Base-by-base conservation (phyloP, 2,329 filamentous ascomycete genomes). In the Cladosporium velox region DNA sequence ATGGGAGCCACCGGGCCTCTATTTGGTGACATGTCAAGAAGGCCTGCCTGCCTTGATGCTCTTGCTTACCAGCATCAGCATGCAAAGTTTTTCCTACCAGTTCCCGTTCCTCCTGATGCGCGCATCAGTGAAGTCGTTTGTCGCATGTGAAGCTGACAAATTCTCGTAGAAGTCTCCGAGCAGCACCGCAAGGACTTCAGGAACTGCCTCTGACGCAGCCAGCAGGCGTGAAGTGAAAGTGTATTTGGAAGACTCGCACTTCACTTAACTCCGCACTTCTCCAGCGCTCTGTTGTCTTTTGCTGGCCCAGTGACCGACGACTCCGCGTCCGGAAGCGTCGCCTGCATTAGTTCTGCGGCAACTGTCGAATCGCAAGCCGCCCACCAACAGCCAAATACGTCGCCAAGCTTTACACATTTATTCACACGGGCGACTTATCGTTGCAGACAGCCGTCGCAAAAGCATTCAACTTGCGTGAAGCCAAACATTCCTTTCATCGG, bases 331-430 rank as follows among this genome's bases (percentile, higher is more conserved):
- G 18, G 44, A 55, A 64, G n/a, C 32, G 35, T 14, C 34, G 54
- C 64, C 35, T 47, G 64, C 64, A 65, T 60, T 65, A 59, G 54
- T 54, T 60, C 34, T 28, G 55, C 63, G 41, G 63, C 63, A 34
- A 62, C n/a, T 41, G 54, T 65, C 63, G 54, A 58, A 52, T 44
- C 18, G 44, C 44, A 59, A 38, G 55, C 55, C 47, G 55, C 63
- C 49, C 55, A 21, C 41, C 55, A 51, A n/a, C 54, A 59, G 54
- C 64, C 44, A 21, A 35, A 28, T 30, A 55, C 21, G 24, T 21
- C 64, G 64, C 64, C 64, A 65, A 65, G 64, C 57, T 47, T 30
- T 47, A 15, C 5, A 44, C 61, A 49, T 64, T 18, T 44, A 32
- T 32, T 21, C 26, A 44, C 26, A 34, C 38, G 3, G 35, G 26